Percentiles rank a stretch among this genome's conserved stretches.
These are phyloP conservation scores for Solanum medicagineum DNA, from an alignment of 257 asterid species.

Conservation along the genomic window DNA sequence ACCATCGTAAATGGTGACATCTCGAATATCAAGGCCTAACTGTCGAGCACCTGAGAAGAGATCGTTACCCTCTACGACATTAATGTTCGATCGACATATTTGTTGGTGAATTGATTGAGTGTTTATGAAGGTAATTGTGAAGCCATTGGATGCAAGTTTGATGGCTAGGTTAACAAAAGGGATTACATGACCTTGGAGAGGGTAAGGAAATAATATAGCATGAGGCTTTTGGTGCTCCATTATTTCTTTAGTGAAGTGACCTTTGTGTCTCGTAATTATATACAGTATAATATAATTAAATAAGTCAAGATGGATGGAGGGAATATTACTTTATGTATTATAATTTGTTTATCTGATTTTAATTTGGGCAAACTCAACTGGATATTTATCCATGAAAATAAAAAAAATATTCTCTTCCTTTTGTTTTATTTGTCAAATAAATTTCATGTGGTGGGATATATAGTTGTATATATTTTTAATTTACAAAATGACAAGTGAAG, in stretches of 20 bases:
- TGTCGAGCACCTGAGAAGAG: constrained; percentile 38
- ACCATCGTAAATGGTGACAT: constrained; percentile 51
- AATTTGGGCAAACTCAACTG: no score
- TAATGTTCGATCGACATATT: constrained; percentile 7
- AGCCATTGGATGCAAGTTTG: constrained; percentile 61
- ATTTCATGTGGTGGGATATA: no score
- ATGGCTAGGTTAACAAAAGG: constrained; percentile 63
- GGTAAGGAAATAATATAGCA: constrained; percentile 61
- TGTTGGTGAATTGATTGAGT: constrained; percentile 58
- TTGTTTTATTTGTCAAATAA: no score
- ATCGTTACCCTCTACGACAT: constrained; percentile 6
- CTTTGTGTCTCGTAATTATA: not conserved
- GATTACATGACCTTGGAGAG: constrained; percentile 69
- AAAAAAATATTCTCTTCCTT: no score
- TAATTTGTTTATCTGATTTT: no score
- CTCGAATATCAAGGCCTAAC: constrained; percentile 48
- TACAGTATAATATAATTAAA: no score
- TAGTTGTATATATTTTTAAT: no score
- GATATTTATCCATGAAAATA: no score
- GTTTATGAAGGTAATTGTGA: constrained; percentile 59
- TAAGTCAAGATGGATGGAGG: no score
- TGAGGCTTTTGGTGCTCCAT: constrained; percentile 29
- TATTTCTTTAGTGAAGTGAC: not conserved
- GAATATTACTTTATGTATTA: no score
- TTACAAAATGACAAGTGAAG: no score